Percentiles rank a stretch among this genome's conserved stretches.
Conservation (phyloP, 2,329 filamentous ascomycete genomes). For the Ceratocystis huliohia region DNA sequence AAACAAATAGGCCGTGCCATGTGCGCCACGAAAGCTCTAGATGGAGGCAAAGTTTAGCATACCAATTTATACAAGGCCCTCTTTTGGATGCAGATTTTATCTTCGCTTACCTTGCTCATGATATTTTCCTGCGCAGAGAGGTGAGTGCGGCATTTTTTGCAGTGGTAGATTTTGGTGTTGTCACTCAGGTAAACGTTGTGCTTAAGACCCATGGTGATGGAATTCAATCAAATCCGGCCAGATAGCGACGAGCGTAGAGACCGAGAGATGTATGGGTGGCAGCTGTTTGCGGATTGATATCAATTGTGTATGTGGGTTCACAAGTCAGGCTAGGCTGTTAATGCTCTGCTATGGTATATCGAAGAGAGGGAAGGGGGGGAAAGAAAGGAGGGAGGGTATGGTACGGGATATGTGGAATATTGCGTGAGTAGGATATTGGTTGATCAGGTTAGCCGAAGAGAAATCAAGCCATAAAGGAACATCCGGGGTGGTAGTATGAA, state of each 20-base stretch:
- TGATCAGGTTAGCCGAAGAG: neutral
- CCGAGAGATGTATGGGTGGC: neutral
- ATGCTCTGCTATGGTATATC: neutral
- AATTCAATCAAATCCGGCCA: neutral
- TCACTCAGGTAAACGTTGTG: slow-evolving; percentile 88
- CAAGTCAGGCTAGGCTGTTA: neutral
- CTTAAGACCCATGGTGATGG: slow-evolving; percentile 59
- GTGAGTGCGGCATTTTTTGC: slow-evolving; percentile 90
- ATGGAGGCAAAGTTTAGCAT: neutral
- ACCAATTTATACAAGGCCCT: neutral
- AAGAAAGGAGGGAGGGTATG: neutral
- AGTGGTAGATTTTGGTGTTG: slow-evolving; percentile 70
- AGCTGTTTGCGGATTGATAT: neutral
- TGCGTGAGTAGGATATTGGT: neutral
- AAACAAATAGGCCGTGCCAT: slow-evolving; percentile 96
- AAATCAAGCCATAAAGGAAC: no score
- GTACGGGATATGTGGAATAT: no score
- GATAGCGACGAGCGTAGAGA: neutral
- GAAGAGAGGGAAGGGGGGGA: neutral
- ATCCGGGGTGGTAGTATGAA: no score
- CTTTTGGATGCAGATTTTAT: neutral
- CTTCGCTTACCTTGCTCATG: slow-evolving; percentile 63
- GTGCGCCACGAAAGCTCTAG: slow-evolving; percentile 95
- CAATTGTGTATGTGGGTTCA: neutral
- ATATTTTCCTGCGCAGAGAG: slow-evolving; percentile 93